Evolutionary conservation across 352 stramenopile genomes (phyloP).

Genomic region (Globisporangium okanoganense): DNA sequence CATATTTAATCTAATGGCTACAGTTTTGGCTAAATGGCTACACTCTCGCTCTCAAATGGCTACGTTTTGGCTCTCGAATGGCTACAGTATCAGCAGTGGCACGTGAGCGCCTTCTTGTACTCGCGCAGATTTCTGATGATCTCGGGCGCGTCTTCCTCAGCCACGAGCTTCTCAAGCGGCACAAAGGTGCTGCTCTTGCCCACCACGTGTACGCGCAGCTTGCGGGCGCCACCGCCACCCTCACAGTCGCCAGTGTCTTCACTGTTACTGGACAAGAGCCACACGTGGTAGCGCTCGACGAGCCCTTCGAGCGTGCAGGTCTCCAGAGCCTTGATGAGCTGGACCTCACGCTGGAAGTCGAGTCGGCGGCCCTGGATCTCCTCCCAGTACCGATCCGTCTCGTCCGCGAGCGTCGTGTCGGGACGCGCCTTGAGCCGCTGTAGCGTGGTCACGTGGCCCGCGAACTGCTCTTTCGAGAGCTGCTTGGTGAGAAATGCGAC

Average conservation of each 20-base stretch:
- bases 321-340: slow-evolving; percentile 36
- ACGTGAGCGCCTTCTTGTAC: slow-evolving; percentile 57
- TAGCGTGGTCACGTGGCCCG: slow-evolving; percentile 41
- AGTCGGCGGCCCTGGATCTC: slow-evolving; percentile 60
- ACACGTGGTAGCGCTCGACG: slow-evolving; percentile 41
- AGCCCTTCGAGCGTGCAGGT: slow-evolving; percentile 41
- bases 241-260: background rate
- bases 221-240: slow-evolving; percentile 21
- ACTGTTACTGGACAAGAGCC: slow-evolving; percentile 32
- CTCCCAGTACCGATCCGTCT: slow-evolving; percentile 71
- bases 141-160: slow-evolving; percentile 38
- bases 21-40: background rate
- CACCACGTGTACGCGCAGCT: slow-evolving; percentile 74
- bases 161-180: slow-evolving; percentile 57
- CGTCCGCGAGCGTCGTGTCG: slow-evolving; percentile 45
- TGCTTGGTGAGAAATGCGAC: slow-evolving; percentile 24
- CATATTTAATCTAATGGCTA: slow-evolving; percentile 3
- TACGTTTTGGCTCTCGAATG: no score
- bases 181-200: slow-evolving; percentile 55
- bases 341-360: slow-evolving; percentile 55
- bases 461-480: slow-evolving; percentile 27
- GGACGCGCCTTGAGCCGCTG: slow-evolving; percentile 41
- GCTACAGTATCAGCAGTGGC: slow-evolving; percentile 31
- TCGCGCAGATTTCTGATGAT: slow-evolving; percentile 56
- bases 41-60: background rate